Conservation (phyloP, 2,329 filamentous ascomycete species). For the Microsporum audouinii region DNA sequence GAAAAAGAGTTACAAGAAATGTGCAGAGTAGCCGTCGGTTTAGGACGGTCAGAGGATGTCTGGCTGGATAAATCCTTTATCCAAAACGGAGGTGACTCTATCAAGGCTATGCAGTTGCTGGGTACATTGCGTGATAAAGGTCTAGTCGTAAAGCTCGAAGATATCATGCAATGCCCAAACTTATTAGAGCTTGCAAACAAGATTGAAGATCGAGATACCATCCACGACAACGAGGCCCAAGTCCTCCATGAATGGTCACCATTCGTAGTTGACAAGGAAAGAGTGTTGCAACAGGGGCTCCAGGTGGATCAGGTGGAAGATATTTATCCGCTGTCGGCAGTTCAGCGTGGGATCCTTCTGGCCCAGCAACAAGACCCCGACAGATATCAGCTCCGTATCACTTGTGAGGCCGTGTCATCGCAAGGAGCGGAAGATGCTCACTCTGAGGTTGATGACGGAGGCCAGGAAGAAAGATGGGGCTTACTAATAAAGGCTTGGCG, state of each 20-base stretch:
- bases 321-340: conserved; percentile 23
- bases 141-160: background rate
- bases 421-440: background rate
- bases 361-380: background rate
- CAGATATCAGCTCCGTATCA: background rate
- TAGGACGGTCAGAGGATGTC: background rate
- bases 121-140: background rate
- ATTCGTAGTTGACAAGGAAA: background rate
- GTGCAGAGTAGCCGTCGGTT: background rate
- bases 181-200: background rate
- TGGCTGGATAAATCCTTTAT: conserved; percentile 9
- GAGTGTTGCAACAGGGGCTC: background rate
- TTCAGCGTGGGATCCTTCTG: conserved; percentile 29
- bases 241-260: background rate
- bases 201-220: background rate
- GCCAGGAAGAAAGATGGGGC: background rate
- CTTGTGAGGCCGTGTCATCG: background rate
- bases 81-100: conserved; percentile 13
- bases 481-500: background rate
- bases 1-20: background rate
- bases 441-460: background rate
- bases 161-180: background rate
- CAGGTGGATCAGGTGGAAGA: conserved; percentile 16
- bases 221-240: background rate
- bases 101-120: conserved; percentile 17